Evolutionary conservation across 2,329 filamentous ascomycete species (phyloP).

Genomic region (Malbranchea cinnamomea): DNA sequence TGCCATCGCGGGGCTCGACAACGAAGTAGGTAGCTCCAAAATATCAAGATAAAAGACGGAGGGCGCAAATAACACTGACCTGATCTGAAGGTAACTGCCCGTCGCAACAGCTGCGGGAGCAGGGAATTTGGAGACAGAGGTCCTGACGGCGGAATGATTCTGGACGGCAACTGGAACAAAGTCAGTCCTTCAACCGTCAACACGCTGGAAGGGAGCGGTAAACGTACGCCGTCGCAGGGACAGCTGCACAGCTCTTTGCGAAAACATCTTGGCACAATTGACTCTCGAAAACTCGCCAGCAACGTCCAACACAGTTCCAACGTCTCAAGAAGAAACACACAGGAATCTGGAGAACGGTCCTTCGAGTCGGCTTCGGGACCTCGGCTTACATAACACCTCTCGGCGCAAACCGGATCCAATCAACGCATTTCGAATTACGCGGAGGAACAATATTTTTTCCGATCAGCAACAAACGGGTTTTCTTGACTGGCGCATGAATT

Average conservation of each 20-base stretch:
- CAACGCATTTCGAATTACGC: slow-evolving; percentile 16
- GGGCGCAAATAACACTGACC: no score
- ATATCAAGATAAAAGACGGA: no score
- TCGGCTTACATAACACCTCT: slow-evolving; percentile 26
- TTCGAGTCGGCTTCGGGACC: no score
- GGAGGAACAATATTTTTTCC: slow-evolving; percentile 24
- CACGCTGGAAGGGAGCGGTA: background rate
- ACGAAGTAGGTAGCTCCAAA: no score
- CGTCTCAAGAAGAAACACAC: no score
- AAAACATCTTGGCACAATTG: slow-evolving; percentile 26
- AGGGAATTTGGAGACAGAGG: slow-evolving; percentile 27
- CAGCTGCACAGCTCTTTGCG: slow-evolving; percentile 33
- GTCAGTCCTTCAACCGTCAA: slow-evolving; percentile 13
- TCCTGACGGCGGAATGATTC: slow-evolving; percentile 28
- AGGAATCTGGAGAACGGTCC: no score
- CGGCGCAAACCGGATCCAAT: slow-evolving; percentile 18
- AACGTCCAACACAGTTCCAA: no score
- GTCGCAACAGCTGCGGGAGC: slow-evolving; percentile 30
- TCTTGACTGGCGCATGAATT: no score
- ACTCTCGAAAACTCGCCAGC: no score
- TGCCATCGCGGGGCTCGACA: no score
- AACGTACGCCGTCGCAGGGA: slow-evolving; percentile 34
- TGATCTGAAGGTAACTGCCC: slow-evolving; percentile 28
- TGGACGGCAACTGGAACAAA: slow-evolving; percentile 27
- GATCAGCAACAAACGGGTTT: no score